phyloP scores from a whole-genome alignment of 345 rosid species.

The Populus nigra region DNA sequence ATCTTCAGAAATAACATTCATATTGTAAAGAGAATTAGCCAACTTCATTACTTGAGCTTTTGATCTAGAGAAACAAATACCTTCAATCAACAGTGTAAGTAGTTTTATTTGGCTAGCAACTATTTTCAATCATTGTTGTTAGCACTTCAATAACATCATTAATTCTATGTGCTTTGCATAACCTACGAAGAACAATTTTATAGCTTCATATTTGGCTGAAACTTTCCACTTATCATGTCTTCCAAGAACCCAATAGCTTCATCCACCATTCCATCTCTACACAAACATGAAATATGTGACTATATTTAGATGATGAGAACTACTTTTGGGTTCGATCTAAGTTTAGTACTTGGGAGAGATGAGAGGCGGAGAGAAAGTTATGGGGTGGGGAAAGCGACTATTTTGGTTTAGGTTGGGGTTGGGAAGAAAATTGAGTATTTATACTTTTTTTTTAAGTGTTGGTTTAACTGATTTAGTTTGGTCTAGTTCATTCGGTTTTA shows the following conservation, averaged over 20 bases:
- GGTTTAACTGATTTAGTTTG: too few species aligned
- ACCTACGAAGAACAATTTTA: constrained; percentile 68
- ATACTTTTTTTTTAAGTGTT: too few species aligned
- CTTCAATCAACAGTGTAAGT: constrained; percentile 68
- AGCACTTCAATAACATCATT: constrained; percentile 63
- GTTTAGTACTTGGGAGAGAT: too few species aligned
- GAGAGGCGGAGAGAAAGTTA: too few species aligned
- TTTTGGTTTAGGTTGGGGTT: too few species aligned
- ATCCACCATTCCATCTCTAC: constrained; percentile 81
- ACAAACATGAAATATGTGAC: constrained; percentile 70
- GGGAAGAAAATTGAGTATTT: too few species aligned
- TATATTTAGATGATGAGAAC: too few species aligned
- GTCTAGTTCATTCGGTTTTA: too few species aligned
- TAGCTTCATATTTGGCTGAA: constrained; percentile 60
- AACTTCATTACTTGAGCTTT: constrained; percentile 69
- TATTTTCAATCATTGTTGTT: constrained; percentile 54
- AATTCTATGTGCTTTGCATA: constrained; percentile 62
- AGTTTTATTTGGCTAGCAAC: constrained; percentile 75
- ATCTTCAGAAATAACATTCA: constrained; percentile 52
- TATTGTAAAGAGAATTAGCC: constrained; percentile 45
- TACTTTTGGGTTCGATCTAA: too few species aligned
- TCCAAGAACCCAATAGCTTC: constrained; percentile 62
- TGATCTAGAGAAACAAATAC: constrained; percentile 68
- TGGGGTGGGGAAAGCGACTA: too few species aligned
- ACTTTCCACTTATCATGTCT: constrained; percentile 61